Evolutionary conservation across 441 rosid genomes (phyloP).

Genomic region (Eutrema salsugineum): DNA sequence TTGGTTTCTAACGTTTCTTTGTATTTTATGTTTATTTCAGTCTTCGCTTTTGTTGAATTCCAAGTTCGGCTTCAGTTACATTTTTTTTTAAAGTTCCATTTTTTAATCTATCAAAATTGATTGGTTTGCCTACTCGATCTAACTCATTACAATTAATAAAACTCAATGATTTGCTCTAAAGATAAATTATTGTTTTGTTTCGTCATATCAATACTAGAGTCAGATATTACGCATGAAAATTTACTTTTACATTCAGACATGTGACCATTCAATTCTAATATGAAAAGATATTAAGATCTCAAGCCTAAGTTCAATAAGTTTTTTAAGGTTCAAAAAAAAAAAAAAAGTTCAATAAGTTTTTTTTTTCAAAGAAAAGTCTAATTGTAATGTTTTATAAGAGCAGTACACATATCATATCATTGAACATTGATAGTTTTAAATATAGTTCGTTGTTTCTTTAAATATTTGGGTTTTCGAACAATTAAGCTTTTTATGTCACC

Average conservation of each 20-base stretch:
- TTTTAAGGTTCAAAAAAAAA: too few relatives aligned
- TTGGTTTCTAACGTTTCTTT: conserved; percentile 19
- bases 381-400: background rate
- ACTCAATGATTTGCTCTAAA: background rate
- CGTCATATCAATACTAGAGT: background rate
- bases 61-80: conserved; percentile 17
- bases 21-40: background rate
- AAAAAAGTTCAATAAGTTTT: too few relatives aligned
- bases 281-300: background rate
- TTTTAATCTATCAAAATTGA: background rate
- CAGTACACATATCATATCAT: background rate
- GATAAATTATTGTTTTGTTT: background rate
- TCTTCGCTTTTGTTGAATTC: background rate
- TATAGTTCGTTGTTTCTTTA: background rate
- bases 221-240: background rate
- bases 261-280: background rate
- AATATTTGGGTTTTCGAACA: background rate
- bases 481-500: background rate
- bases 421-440: background rate
- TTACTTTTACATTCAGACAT: background rate
- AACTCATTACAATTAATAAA: background rate
- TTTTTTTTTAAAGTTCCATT: background rate
- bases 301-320: background rate
- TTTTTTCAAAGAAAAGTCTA: background rate
- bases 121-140: background rate